Evolutionary conservation across 2,329 filamentous ascomycete species (phyloP).

Genomic region (Hypomyces rosellus): DNA sequence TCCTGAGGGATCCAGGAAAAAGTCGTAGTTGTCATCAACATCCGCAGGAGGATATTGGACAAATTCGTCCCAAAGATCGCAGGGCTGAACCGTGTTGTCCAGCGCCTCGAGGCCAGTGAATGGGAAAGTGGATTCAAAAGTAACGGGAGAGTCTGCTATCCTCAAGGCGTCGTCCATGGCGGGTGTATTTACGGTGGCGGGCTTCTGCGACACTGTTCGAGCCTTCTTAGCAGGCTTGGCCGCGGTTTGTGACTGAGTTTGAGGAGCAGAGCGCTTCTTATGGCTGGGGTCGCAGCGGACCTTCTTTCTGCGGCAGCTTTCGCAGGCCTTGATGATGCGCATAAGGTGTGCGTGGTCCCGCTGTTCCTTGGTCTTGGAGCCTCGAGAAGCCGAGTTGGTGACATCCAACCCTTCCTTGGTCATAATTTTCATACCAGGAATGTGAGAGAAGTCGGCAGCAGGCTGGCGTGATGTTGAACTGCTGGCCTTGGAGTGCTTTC

Average conservation of each 20-base stretch:
- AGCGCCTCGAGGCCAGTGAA: constrained; percentile 17
- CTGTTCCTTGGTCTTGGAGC: constrained; percentile 62
- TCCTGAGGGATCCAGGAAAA: constrained; percentile 38
- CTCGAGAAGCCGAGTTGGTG: constrained; percentile 55
- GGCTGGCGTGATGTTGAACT: constrained; percentile 23
- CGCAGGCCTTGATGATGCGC: constrained; percentile 62
- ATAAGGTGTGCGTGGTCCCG: constrained; percentile 61
- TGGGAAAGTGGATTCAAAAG: constrained; percentile 17
- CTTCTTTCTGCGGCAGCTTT: constrained; percentile 57
- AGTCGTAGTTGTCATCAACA: constrained; percentile 36
- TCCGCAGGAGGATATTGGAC: constrained; percentile 35
- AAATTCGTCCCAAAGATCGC: constrained; percentile 40
- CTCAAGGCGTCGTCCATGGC: neutral
- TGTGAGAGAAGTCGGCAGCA: constrained; percentile 41
- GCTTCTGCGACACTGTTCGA: constrained; percentile 20
- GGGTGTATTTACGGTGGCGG: constrained; percentile 13
- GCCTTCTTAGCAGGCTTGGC: constrained; percentile 38
- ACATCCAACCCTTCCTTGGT: constrained; percentile 58
- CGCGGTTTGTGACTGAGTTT: constrained; percentile 22
- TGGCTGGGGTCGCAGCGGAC: constrained; percentile 56
- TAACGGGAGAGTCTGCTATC: constrained; percentile 6
- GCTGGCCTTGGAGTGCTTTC: constrained; percentile 21
- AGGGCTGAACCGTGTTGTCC: constrained; percentile 10
- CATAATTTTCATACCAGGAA: constrained; percentile 62
- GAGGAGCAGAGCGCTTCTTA: constrained; percentile 39